Conservation (phyloP, 257 asterid genomes). For the Capsicum baccatum region DNA sequence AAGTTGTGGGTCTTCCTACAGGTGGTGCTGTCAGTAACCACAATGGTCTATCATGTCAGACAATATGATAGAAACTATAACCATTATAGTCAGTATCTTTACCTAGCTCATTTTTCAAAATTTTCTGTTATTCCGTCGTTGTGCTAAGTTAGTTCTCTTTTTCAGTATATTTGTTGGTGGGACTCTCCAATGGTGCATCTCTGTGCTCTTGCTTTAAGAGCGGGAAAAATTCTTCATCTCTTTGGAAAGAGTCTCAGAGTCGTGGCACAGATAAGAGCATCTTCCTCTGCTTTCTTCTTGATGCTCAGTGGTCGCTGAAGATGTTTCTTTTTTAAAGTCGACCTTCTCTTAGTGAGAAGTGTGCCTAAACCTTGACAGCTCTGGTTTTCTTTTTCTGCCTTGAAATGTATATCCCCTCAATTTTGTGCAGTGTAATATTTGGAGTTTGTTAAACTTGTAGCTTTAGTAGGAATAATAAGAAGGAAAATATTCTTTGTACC, state of each 20-base stretch:
- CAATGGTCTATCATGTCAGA: constrained; percentile 39
- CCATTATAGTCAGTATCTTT: neutral
- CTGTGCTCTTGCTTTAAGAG: neutral
- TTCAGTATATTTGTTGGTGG: neutral
- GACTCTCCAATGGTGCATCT: neutral
- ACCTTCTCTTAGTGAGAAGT: neutral
- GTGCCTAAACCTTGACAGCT: constrained; percentile 5
- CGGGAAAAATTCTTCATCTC: neutral
- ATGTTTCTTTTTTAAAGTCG: constrained; percentile 5
- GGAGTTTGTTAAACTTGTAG: constrained; percentile 26
- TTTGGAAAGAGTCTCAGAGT: neutral
- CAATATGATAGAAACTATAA: constrained; percentile 6
- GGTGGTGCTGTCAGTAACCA: constrained; percentile 36
- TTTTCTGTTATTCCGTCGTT: neutral
- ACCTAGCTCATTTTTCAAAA: neutral
- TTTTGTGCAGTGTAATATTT: constrained; percentile 41
- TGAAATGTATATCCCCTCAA: constrained; percentile 34
- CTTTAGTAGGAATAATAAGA: constrained; percentile 27
- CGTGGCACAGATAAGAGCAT: neutral
- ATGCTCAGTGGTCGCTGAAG: neutral
- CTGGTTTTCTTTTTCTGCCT: neutral
- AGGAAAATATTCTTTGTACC: constrained; percentile 12
- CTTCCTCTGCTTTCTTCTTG: neutral
- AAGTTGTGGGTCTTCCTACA: constrained; percentile 47
- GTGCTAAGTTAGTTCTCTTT: neutral